Base-by-base conservation (phyloP, 176 grass and related monocot genomes). In the Olyra latifolia region DNA sequence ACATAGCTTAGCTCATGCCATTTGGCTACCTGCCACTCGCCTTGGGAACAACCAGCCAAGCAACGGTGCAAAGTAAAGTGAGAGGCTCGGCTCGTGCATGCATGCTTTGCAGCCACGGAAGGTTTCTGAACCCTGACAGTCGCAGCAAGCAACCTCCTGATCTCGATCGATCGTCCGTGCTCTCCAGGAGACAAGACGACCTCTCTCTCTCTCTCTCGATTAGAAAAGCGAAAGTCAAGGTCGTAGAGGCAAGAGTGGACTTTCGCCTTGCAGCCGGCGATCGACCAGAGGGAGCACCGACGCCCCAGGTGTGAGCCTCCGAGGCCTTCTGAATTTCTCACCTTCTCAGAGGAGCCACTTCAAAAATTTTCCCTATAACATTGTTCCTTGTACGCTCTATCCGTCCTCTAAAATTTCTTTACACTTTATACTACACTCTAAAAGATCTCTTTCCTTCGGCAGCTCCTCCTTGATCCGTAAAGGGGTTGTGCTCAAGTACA, bases 81-180 rank as follows among this genome's bases (percentile, higher is more conserved):
- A 35, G 32, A 35, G 32, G 32, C 32, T 35, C 32, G 48, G 10
- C 42, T 59, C 69, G 62, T 50, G 69, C 30, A 10, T 12, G 28
- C 53, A 61, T 71, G 85, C 86, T 78, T 88, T 67, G 42, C 42
- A 35, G 23, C 4, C 81, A 88, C 68, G 80, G 42, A 60, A 88
- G 68, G 86, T 74, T 60, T 84, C 81, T 24, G 30, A 64, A 63
- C 38, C 22, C 44, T 70, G 63, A 76, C 54, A 32, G 42, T 2
- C 20, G 54, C 55, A n/a, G 55, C 45, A 65, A n/a, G 63, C 3
- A 77, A 3, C 73, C 55, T 9, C 8, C 29, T 73, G 14, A 5
- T 62, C 22, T 43, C 15, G 19, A n/a, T 45, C 2, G 11, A 42
- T 28, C 3, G 49, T 25, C 16, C 32, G 7, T 50, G 40, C 53